Evolutionary conservation across 2,329 filamentous ascomycete genomes (phyloP).

Genomic region (Cercospora sp.): DNA sequence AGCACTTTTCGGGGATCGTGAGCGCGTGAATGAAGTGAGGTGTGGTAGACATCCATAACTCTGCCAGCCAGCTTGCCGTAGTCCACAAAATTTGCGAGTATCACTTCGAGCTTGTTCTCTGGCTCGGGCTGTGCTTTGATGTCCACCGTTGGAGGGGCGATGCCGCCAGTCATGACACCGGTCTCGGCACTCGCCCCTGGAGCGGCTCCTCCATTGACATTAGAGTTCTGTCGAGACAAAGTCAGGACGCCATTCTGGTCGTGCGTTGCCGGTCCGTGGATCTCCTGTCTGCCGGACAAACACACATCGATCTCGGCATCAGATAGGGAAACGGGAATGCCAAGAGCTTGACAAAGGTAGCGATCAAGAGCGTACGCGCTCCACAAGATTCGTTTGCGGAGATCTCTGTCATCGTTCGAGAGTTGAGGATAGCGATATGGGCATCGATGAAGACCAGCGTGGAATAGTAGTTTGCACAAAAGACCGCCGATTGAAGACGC

Average conservation of each 20-base stretch:
- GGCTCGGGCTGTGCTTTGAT: not conserved
- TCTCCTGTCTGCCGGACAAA: conserved; percentile 35
- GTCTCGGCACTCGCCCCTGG: not conserved
- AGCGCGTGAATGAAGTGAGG: conserved; percentile 25
- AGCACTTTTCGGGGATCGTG: conserved; percentile 26
- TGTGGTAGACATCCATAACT: conserved; percentile 30
- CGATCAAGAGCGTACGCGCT: conserved; percentile 44
- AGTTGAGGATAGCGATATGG: conserved; percentile 49
- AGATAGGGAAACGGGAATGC: conserved; percentile 41
- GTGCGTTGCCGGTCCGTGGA: conserved; percentile 30
- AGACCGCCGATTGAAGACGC: conserved; percentile 53
- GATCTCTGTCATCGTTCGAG: conserved; percentile 33
- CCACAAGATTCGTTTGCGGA: conserved; percentile 48
- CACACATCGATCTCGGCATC: conserved; percentile 46
- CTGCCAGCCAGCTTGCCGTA: conserved; percentile 29
- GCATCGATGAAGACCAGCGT: conserved; percentile 54
- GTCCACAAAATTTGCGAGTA: conserved; percentile 30
- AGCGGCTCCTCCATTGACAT: conserved; percentile 6
- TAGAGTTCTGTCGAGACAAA: not conserved
- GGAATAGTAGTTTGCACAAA: conserved; percentile 50
- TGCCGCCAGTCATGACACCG: not conserved
- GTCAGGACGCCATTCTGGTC: conserved; percentile 11
- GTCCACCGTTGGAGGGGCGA: not conserved
- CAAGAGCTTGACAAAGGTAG: conserved; percentile 41
- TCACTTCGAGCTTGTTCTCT: conserved; percentile 22